Evolutionary conservation across 768 basidiomycete genomes (phyloP).

Genomic region (Pleurotus ostreatus): DNA sequence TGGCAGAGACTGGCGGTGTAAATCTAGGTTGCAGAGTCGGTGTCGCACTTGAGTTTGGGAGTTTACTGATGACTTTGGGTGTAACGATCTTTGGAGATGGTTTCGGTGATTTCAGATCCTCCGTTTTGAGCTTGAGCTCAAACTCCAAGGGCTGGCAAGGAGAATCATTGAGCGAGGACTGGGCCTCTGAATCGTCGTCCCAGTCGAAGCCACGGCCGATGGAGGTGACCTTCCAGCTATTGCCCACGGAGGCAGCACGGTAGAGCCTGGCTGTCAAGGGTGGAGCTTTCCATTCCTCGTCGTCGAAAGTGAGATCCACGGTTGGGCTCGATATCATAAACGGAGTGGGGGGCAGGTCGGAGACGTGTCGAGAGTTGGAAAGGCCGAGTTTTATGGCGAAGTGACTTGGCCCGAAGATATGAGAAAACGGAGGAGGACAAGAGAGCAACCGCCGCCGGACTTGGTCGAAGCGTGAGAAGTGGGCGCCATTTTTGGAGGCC

Average conservation of each 20-base stretch:
- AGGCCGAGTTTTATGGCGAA: neutral
- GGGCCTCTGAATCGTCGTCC: conserved; percentile 37
- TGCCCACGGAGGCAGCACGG: conserved; percentile 62
- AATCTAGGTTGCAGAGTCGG: conserved; percentile 20
- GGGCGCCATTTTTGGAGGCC: neutral
- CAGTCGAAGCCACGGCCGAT: conserved; percentile 83
- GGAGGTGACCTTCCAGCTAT: conserved; percentile 83
- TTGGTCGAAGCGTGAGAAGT: conserved; percentile 8
- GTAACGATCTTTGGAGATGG: conserved; percentile 8
- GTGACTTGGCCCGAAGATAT: neutral
- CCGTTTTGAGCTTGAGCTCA: conserved; percentile 14
- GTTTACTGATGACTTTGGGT: conserved; percentile 8
- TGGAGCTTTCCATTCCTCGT: conserved; percentile 63
- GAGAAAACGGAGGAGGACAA: conserved; percentile 9
- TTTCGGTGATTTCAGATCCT: conserved; percentile 1
- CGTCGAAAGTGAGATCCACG: conserved; percentile 63
- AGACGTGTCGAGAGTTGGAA: neutral
- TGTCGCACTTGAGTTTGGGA: conserved; percentile 10
- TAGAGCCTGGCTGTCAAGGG: conserved; percentile 46
- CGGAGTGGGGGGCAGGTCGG: conserved; percentile 13
- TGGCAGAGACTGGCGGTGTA: conserved; percentile 23
- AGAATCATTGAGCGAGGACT: conserved; percentile 3
- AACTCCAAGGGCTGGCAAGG: conserved; percentile 19
- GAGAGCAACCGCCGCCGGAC: conserved; percentile 9
- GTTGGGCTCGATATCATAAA: conserved; percentile 59